A percentile compares a stretch with the other conserved stretches of the same genome.
phyloP scores from a whole-genome alignment of 2,329 filamentous ascomycete species.

The Meredithiella fracta region DNA sequence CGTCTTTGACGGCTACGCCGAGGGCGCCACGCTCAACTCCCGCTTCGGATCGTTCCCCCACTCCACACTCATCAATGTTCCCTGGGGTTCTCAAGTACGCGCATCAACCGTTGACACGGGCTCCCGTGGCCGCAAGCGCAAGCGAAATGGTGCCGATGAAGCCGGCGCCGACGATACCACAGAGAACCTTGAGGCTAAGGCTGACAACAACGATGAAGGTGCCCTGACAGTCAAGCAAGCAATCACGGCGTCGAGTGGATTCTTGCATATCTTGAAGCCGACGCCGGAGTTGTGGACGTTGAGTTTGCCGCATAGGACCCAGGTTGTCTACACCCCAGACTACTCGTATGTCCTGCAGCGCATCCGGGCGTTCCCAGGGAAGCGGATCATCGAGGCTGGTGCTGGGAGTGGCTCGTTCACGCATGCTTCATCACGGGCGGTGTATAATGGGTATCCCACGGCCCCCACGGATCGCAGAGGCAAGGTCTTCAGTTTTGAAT shows the following conservation, averaged over 20 bases:
- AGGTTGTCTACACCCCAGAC: conserved; percentile 76
- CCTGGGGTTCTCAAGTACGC: conserved; percentile 83
- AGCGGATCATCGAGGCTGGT: conserved; percentile 61
- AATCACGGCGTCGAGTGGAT: conserved; percentile 45
- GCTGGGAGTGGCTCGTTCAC: conserved; percentile 74
- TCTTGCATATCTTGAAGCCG: conserved; percentile 62
- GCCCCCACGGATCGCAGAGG: conserved; percentile 33
- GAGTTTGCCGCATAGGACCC: conserved; percentile 64
- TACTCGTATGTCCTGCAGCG: conserved; percentile 72
- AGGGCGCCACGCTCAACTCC: conserved; percentile 73
- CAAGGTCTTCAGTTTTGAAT: conserved; percentile 70
- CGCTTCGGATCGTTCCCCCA: conserved; percentile 85
- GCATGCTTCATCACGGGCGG: conserved; percentile 58
- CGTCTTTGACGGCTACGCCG: conserved; percentile 35
- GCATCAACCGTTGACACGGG: conserved; percentile 85
- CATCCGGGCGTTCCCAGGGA: conserved; percentile 56
- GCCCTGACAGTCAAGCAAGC: conserved; percentile 28
- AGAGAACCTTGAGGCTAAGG: conserved; percentile 18
- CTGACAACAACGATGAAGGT: conserved; percentile 18
- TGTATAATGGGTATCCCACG: conserved; percentile 54
- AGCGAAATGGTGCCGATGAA: conserved; percentile 19
- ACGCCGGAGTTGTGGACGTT: conserved; percentile 72
- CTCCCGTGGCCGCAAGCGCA: conserved; percentile 57
- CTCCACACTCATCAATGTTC: conserved; percentile 56
- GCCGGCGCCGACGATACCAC: conserved; percentile 16